Evolutionary conservation across 2,329 filamentous ascomycete genomes (phyloP).

Genomic region (Hypoxylon sp.): DNA sequence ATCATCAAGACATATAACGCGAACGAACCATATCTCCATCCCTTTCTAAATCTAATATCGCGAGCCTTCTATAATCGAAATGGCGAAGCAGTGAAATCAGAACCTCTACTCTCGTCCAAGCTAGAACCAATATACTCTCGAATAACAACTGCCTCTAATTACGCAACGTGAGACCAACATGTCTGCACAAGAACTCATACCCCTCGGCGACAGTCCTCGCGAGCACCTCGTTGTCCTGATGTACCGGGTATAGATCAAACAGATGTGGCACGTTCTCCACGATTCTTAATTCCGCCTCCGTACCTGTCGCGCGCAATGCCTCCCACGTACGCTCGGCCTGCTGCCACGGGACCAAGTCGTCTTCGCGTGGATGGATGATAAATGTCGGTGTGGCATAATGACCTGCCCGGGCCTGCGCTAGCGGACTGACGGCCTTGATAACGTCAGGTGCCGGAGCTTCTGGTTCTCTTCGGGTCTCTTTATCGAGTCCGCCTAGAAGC

Average conservation of each 20-base stretch:
- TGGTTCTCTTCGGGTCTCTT: slow-evolving; percentile 34
- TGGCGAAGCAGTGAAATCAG: neutral
- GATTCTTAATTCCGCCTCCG: slow-evolving; percentile 31
- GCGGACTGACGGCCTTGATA: slow-evolving; percentile 45
- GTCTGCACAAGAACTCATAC: slow-evolving; percentile 17
- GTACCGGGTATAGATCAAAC: slow-evolving; percentile 12
- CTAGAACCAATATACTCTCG: too few species aligned
- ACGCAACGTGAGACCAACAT: slow-evolving; percentile 11
- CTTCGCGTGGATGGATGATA: slow-evolving; percentile 49
- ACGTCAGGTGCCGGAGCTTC: slow-evolving; percentile 33
- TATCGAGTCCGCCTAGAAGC: slow-evolving; percentile 48
- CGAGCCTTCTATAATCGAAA: neutral
- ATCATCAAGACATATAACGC: neutral
- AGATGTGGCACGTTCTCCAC: slow-evolving; percentile 11
- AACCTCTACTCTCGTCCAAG: neutral
- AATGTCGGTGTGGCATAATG: slow-evolving; percentile 52
- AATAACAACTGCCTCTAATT: neutral
- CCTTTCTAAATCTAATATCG: neutral
- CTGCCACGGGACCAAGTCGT: slow-evolving; percentile 52
- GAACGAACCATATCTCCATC: neutral
- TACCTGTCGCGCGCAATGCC: slow-evolving; percentile 31
- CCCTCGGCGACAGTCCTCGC: slow-evolving; percentile 2
- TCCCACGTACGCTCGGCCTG: slow-evolving; percentile 45
- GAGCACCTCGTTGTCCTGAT: slow-evolving; percentile 6
- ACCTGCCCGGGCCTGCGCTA: slow-evolving; percentile 47